Base-by-base conservation (phyloP, 345 rosid genomes). In the Orychophragmus violaceus region DNA sequence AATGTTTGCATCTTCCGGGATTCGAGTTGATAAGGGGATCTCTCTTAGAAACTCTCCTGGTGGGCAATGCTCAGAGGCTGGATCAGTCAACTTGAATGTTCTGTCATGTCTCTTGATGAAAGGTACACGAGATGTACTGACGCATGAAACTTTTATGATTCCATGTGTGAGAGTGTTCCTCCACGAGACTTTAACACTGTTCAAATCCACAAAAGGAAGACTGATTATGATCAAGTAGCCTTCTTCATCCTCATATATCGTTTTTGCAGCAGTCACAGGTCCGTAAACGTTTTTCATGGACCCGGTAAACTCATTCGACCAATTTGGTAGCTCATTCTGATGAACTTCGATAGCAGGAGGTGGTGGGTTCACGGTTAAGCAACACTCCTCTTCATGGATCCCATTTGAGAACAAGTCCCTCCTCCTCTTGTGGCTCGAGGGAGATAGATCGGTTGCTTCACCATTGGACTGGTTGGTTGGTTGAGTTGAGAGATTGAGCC, bases 11-110 rank as follows among this genome's bases (percentile, higher is more conserved):
- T 90, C 97, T 80, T 90, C 99, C 1, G 99, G 96, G 29, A 94
- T 90, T 44, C 96, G 84, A 51, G 86, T 88, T 12, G 89, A 86
- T 7, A 94, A 79, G 5, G 91, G 86, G 56, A 94, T 89, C 58
- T 87, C 97, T 81, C 99, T 78, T 60, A 94, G 82, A 57, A 94
- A 94, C 41, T 94, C 99, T 66, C 99, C 99, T 0, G 97, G 97
- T 72, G 95, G 97, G 76, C 99, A 94, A 64, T 90, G 99, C 85
- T 94, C 99, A 0, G 99, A 83, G 18, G 86, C 67, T 33, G 93
- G 89, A 81, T 94, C 99, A 14, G 95, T 82, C 35, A 94, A 81
- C 80, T 94, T 94, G 82, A 94, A 90, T 8, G 97, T 90, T 77
- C 96, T 80, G 19, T 90, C 96, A 35, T 80, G 94, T 75, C 89